These are phyloP conservation scores for Metschnikowia cerradonensis DNA, from an alignment of 805 yeast genomes.

Conservation along the genomic window DNA sequence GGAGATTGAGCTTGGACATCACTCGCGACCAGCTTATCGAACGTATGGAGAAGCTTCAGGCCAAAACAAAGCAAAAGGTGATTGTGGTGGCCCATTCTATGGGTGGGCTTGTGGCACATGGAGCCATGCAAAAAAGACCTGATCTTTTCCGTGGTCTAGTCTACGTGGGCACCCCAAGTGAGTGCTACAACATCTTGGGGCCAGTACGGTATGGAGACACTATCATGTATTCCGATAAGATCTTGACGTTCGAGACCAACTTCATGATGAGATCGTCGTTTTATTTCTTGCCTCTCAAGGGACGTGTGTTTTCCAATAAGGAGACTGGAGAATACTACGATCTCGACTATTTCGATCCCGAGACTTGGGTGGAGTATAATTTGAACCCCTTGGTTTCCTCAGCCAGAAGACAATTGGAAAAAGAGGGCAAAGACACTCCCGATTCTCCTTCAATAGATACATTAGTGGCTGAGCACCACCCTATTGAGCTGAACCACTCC, in stretches of 20 bases:
- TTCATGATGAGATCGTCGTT: conserved; percentile 87
- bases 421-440: conserved; percentile 1
- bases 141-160: conserved; percentile 66
- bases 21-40: conserved; percentile 48
- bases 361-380: conserved; percentile 73
- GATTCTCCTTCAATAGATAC: conserved; percentile 9
- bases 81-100: conserved; percentile 84
- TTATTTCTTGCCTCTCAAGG: conserved; percentile 71
- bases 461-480: conserved; percentile 9
- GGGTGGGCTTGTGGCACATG: conserved; percentile 89
- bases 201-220: conserved; percentile 81
- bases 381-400: conserved; percentile 68
- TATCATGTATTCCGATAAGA: conserved; percentile 67
- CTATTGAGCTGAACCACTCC: conserved; percentile 2
- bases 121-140: conserved; percentile 67
- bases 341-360: conserved; percentile 74
- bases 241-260: conserved; percentile 75
- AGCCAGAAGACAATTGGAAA: conserved; percentile 21
- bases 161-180: conserved; percentile 80
- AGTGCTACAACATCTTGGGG: conserved; percentile 82
- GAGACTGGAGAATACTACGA: conserved; percentile 55
- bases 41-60: conserved; percentile 44
- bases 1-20: conserved; percentile 73
- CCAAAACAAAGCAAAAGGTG: conserved; percentile 52
- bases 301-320: conserved; percentile 66